A percentile compares a stretch with the other conserved stretches of the same genome.
Evolutionary conservation across 1,139 yeast species (phyloP).

Genomic region (Pichia sp.): DNA sequence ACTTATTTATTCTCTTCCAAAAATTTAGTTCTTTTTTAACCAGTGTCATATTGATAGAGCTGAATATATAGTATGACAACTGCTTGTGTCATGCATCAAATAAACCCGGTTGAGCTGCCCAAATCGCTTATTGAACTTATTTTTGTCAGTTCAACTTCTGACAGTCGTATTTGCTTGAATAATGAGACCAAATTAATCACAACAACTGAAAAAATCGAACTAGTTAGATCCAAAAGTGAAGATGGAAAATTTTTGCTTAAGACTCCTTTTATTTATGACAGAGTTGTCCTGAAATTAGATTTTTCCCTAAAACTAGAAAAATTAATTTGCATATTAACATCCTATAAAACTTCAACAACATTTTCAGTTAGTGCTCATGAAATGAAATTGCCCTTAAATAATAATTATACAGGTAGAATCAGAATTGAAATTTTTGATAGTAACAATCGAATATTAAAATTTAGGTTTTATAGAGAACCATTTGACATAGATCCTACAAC

Average conservation of each 20-base stretch:
- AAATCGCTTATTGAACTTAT: background rate
- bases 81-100: background rate
- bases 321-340: slow-evolving; percentile 3
- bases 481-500: background rate
- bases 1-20: background rate
- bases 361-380: slow-evolving; percentile 1
- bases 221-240: background rate
- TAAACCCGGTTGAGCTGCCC: background rate
- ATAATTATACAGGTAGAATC: slow-evolving; percentile 1
- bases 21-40: no score
- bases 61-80: background rate
- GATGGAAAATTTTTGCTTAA: background rate
- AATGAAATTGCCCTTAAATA: slow-evolving; percentile 6
- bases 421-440: background rate
- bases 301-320: background rate
- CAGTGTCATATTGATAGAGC: background rate
- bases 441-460: background rate
- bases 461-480: slow-evolving; percentile 8
- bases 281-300: slow-evolving; percentile 1
- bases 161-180: slow-evolving; percentile 3
- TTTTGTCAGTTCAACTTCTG: slow-evolving; percentile 6
- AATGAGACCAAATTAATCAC: background rate
- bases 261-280: slow-evolving; percentile 4
- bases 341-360: slow-evolving; percentile 1
- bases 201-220: background rate